A percentile compares a stretch with the other conserved stretches of the same genome.
phyloP scores from a whole-genome alignment of 306 rosid species.

The Citrullus colocynthis region DNA sequence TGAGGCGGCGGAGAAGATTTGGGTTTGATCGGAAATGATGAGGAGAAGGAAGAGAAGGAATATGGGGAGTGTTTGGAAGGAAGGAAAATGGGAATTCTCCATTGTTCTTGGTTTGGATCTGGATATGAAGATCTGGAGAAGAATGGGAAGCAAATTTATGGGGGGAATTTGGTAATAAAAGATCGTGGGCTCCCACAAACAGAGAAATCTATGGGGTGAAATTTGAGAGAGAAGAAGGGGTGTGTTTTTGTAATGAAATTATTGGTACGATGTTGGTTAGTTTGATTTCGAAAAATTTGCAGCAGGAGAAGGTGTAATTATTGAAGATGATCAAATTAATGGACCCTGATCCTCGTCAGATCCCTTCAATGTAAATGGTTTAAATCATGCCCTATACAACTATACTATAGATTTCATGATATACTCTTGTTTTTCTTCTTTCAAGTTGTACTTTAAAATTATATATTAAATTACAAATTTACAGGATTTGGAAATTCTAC shows the following conservation, averaged over 20 bases:
- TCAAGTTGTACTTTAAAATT: too few relatives aligned
- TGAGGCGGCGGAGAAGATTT: background rate
- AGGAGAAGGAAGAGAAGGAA: constrained; percentile 4
- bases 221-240: background rate
- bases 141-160: background rate
- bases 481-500: too few relatives aligned
- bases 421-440: background rate
- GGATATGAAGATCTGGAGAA: background rate
- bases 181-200: background rate
- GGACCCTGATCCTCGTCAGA: background rate
- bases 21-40: background rate
- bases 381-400: background rate
- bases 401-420: background rate
- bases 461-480: too few relatives aligned
- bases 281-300: too few relatives aligned
- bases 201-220: background rate
- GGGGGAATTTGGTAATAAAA: background rate
- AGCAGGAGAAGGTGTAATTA: background rate
- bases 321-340: background rate
- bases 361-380: background rate
- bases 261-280: background rate
- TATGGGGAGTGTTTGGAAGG: background rate
- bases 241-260: background rate
- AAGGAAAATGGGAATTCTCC: constrained; percentile 2
- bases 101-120: background rate